Percentiles rank a stretch among this genome's conserved stretches.
phyloP scores from a whole-genome alignment of 768 basidiomycete genomes.

The Boletus sp. region DNA sequence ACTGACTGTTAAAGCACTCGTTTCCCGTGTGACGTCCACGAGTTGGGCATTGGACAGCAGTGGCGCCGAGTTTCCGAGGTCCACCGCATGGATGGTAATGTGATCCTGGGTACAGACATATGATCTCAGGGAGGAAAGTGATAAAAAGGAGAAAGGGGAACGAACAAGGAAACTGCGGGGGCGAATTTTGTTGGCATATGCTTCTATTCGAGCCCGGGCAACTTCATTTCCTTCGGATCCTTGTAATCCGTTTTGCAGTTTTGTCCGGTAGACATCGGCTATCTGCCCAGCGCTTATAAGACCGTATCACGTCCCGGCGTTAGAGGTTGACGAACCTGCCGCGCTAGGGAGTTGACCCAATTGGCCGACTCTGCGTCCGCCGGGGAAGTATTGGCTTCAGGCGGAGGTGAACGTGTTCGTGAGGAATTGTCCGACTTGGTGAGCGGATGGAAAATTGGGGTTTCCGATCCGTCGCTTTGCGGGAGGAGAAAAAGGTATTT shows the following conservation, averaged over 20 bases:
- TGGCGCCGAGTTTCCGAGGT: slow-evolving; percentile 82
- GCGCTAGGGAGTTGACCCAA: slow-evolving; percentile 87
- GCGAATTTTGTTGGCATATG: slow-evolving; percentile 75
- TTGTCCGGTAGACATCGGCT: slow-evolving; percentile 70
- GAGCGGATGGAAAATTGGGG: slow-evolving; percentile 58
- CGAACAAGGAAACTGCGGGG: slow-evolving; percentile 68
- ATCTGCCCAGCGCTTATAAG: slow-evolving; percentile 41
- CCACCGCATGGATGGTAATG: slow-evolving; percentile 81
- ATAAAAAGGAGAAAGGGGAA: slow-evolving; percentile 2
- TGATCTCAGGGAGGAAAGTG: slow-evolving; percentile 1
- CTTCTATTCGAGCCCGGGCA: slow-evolving; percentile 75
- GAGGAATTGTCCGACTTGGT: slow-evolving; percentile 47
- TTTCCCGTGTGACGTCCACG: slow-evolving; percentile 13
- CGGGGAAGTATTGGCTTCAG: slow-evolving; percentile 6
- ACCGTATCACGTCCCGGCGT: not conserved
- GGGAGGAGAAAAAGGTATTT: slow-evolving; percentile 95
- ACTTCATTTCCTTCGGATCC: slow-evolving; percentile 82
- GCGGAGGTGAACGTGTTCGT: slow-evolving; percentile 34
- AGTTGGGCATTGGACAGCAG: slow-evolving; percentile 68
- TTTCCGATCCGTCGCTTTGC: slow-evolving; percentile 52
- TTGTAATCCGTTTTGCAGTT: slow-evolving; percentile 65
- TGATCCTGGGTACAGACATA: slow-evolving; percentile 57
- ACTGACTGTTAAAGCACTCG: slow-evolving; percentile 32
- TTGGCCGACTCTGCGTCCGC: slow-evolving; percentile 68
- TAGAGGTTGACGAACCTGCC: slow-evolving; percentile 55